Percentiles rank a stretch among this genome's conserved stretches.
phyloP scores from a whole-genome alignment of 129 eudicot species.

The Pseudognaphalium luteoalbum region DNA sequence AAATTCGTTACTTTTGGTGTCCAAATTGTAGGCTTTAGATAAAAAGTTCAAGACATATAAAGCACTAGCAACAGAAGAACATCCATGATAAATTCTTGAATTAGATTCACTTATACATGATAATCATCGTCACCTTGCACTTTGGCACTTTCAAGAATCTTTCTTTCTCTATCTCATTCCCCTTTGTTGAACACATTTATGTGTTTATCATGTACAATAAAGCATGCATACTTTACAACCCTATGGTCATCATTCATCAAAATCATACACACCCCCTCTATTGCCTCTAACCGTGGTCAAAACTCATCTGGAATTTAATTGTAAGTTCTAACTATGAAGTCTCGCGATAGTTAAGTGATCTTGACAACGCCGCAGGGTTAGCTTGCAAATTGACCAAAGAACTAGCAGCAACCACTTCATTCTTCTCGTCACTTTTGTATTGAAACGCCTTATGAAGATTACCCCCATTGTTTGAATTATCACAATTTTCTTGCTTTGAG shows the following conservation, averaged over 20 bases:
- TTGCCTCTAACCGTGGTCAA: constrained; percentile 15
- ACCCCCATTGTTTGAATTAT: constrained; percentile 28
- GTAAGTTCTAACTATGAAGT: constrained; percentile 26
- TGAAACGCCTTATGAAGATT: constrained; percentile 39
- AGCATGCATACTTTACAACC: constrained; percentile 30
- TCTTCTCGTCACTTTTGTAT: constrained; percentile 40
- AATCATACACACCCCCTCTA: background rate
- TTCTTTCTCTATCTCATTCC: constrained; percentile 25
- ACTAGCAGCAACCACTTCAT: constrained; percentile 36
- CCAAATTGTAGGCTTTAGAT: constrained; percentile 13
- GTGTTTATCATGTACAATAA: constrained; percentile 38
- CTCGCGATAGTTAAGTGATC: constrained; percentile 64
- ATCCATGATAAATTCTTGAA: constrained; percentile 12
- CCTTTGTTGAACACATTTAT: constrained; percentile 25
- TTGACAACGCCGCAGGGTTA: constrained; percentile 67
- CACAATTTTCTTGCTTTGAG: constrained; percentile 34
- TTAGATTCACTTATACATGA: constrained; percentile 30
- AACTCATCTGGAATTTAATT: constrained; percentile 8
- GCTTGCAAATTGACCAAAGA: constrained; percentile 58
- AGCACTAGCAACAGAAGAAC: constrained; percentile 16
- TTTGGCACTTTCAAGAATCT: constrained; percentile 39
- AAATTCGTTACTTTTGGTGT: constrained; percentile 7
- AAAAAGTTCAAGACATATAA: constrained; percentile 21
- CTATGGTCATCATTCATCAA: constrained; percentile 20
- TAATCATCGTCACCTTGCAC: constrained; percentile 17